Base-by-base conservation (phyloP, 495 filamentous ascomycete species). In the Haplographium delicatum region DNA sequence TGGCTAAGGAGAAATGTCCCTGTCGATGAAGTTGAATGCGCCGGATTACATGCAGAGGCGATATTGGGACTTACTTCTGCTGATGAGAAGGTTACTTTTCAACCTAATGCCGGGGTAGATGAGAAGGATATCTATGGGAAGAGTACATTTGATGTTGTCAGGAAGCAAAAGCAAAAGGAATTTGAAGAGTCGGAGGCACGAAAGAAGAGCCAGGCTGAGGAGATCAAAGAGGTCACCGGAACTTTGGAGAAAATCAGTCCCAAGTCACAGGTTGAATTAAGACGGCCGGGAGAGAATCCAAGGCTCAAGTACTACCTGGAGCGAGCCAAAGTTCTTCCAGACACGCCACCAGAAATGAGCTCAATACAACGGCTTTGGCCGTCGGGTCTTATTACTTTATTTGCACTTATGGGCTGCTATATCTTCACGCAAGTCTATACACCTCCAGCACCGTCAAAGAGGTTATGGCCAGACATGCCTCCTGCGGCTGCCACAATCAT, bases 401-500 rank as follows among this genome's bases (percentile, higher is more conserved):
- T 72, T 22, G 61, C 80, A 5, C 30, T 83, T 2, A 70, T 66
- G 5, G 65, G 76, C 18, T 79, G 71, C 56, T 70, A 74, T 27
- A 62, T 68, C 16, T 82, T 83, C 50, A 76, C 81, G 13, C 54
- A 69, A 24, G 70, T 73, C 46, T 95, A 94, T 60, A 72, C 68
- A 33, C 77, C 86, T 16, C 84, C 87, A 0, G 64, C 65, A 24
- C 68, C 65, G 16, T 65, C 72, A 5, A 68, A 74, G 19, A 75
- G 90, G 44, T 56, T 91, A 39, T 90, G 76, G 62, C 87, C 88
- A 0, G 80, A 85, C 56, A 67, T 88, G 2, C 85, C 89, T 1
- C 86, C 86, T 1, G 81, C 91, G 2, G 81, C 84, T 2, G 88
- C 91, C 23, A 96, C 94, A 8, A 69, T 89, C 9, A 63, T 78